Percentiles rank a stretch among this genome's conserved stretches.
Evolutionary conservation across 2,329 filamentous ascomycete genomes (phyloP).

Genomic region (Aspergillus glaucus): DNA sequence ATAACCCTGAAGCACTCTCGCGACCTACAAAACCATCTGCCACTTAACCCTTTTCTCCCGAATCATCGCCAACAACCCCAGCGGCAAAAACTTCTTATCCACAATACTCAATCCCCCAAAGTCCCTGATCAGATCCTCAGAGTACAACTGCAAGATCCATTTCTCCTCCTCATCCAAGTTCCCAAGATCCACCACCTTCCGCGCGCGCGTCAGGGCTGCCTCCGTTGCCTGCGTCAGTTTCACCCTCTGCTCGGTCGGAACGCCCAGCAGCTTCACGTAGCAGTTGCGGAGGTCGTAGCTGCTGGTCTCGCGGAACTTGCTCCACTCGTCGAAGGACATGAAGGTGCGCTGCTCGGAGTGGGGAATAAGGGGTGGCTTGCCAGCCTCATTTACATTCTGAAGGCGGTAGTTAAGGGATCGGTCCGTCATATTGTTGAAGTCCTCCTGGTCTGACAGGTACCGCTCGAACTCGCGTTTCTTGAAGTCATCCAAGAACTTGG

Average conservation of each 20-base stretch:
- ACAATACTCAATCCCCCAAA: constrained; percentile 35
- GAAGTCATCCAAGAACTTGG: constrained; percentile 17
- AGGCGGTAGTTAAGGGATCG: background rate
- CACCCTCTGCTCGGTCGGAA: background rate
- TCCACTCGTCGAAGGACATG: constrained; percentile 32
- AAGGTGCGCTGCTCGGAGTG: constrained; percentile 20
- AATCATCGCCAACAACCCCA: constrained; percentile 36
- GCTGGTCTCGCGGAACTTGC: constrained; percentile 23
- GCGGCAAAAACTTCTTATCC: constrained; percentile 35
- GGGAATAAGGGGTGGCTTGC: constrained; percentile 5
- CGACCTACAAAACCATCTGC: constrained; percentile 28
- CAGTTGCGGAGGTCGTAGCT: constrained; percentile 9
- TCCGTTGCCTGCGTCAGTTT: background rate
- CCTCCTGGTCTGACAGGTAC: constrained; percentile 18
- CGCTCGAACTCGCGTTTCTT: constrained; percentile 15
- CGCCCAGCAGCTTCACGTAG: constrained; percentile 12
- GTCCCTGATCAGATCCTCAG: constrained; percentile 25
- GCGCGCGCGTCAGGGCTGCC: constrained; percentile 8
- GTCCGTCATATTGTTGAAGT: constrained; percentile 12
- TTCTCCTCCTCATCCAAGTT: constrained; percentile 6
- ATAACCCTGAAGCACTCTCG: too few relatives aligned
- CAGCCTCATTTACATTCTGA: background rate
- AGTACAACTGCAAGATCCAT: constrained; percentile 35
- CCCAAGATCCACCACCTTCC: constrained; percentile 12
- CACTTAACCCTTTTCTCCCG: constrained; percentile 36